Evolutionary conservation across 129 eudicot species (phyloP), one percentile per base, ranked within the genome.

Genomic region (Arctium lappa): DNA sequence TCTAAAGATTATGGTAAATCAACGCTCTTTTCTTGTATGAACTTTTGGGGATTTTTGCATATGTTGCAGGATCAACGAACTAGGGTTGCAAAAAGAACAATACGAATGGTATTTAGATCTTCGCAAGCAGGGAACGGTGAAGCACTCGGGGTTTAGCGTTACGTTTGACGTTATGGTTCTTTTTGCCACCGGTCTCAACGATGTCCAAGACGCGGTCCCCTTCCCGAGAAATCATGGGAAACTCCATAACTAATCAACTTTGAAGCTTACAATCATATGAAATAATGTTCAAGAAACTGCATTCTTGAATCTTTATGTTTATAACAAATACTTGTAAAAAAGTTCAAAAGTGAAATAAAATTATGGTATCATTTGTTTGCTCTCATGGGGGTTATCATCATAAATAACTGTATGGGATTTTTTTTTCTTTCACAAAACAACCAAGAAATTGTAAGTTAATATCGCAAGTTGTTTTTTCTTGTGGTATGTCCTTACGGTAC

Each of bases 31-130:
- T 63, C 70, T 63, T 73, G 56, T 39, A 8, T 38, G 48, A 3
- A 22, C 22, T 40, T 13, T 22, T 37, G n/a, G n/a, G 11, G 30
- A 80, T 48, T 72, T 74, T 31, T 46, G 3, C 31, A 12, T 70
- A 9, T 65, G 15, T 90, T 85, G 63, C 88, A 93, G 97, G 88
- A 90, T 95, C 44, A 73, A 85, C 74, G 99, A 92, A 80, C 56
- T 90, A 79, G 92, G 92, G 7, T 75, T 91, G 85, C 81, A 80
- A 31, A 88, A 86, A 66, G 72, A 93, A 82, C 91, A 91, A 69
- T 91, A 86, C 38, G 89, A 93, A 72, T 93, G 99, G 99, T 95
- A 91, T 79, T 40, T 92, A 60, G 97, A 93, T 88, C 94, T 95
- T 66, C 92, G 90, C 2, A 86, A 88, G 89, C 93, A 95, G 69